Conservation (phyloP, 108 stramenopile species). For the Epithemia pelagica region DNA sequence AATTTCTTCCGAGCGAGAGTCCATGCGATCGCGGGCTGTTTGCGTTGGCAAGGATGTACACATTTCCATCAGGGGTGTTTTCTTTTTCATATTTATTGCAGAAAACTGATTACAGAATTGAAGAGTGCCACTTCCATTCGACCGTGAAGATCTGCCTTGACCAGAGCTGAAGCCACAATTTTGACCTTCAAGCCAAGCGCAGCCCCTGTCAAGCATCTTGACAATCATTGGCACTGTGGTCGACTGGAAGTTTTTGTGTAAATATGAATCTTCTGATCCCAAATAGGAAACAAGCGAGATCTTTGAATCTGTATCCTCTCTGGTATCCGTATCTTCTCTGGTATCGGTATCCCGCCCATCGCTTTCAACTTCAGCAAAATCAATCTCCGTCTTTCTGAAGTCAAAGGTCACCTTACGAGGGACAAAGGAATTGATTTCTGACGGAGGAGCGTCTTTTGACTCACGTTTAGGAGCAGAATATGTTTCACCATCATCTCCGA, state of each 20-base stretch:
- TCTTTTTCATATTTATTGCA: not conserved
- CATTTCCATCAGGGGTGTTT: not conserved
- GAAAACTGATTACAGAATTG: too few relatives aligned
- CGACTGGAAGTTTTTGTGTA: not conserved
- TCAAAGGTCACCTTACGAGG: not conserved
- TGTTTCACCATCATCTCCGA: too few relatives aligned
- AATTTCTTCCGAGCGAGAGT: too few relatives aligned
- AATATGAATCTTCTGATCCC: constrained; percentile 1
- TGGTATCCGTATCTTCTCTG: not conserved
- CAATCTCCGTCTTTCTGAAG: not conserved
- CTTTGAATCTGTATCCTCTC: constrained; percentile 2
- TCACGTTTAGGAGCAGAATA: too few relatives aligned
- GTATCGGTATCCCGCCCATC: not conserved
- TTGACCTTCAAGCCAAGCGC: not conserved
- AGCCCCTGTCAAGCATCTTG: not conserved
- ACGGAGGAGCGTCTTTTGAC: too few relatives aligned
- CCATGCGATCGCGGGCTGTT: too few relatives aligned
- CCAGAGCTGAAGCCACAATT: not conserved
- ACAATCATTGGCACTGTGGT: not conserved
- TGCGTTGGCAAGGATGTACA: not conserved
- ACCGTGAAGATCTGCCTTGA: not conserved
- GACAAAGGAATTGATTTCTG: too few relatives aligned
- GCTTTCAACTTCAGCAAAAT: not conserved
- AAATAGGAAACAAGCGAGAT: not conserved
- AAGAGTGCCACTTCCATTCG: not conserved